phyloP scores from a whole-genome alignment of 192 early-diverging fungal genomes.

The Jimgerdemannia flammicorona region DNA sequence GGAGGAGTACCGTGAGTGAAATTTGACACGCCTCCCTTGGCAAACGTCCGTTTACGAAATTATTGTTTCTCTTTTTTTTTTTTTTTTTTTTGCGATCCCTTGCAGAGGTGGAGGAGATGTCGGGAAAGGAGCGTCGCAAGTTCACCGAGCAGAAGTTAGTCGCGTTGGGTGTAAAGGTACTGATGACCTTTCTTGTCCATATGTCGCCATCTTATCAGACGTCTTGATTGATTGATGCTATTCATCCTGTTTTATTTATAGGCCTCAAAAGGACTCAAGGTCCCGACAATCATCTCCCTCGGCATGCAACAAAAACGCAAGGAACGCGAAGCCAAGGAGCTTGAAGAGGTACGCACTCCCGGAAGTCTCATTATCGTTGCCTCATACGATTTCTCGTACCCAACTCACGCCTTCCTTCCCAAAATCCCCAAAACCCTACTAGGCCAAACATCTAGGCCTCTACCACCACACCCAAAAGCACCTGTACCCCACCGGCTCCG shows the following conservation, averaged over 20 bases:
- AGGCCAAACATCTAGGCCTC: constrained; percentile 37
- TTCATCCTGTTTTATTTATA: constrained; percentile 3
- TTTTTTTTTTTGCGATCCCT: constrained; percentile 1
- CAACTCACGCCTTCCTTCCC: too few relatives aligned
- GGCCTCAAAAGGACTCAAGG: constrained; percentile 13
- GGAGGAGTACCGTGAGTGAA: constrained; percentile 34
- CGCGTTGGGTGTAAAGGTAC: constrained; percentile 34
- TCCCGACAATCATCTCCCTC: constrained; percentile 26
- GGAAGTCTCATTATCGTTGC: background rate
- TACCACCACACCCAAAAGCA: constrained; percentile 40
- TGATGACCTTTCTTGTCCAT: too few relatives aligned
- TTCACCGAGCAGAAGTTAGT: constrained; percentile 27
- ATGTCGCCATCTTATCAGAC: too few relatives aligned
- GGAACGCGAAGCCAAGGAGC: constrained; percentile 22
- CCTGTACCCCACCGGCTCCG: constrained; percentile 23
- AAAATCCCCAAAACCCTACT: too few relatives aligned
- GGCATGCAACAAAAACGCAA: constrained; percentile 28
- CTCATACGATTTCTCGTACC: too few relatives aligned
- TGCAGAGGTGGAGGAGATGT: constrained; percentile 38
- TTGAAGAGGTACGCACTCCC: constrained; percentile 29
- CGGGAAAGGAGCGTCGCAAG: constrained; percentile 35
- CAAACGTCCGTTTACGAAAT: background rate
- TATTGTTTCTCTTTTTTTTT: background rate
- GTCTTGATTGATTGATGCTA: too few relatives aligned
- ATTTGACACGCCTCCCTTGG: background rate